Conservation (phyloP, 805 yeast genomes). For the Ogataea kodamae region DNA sequence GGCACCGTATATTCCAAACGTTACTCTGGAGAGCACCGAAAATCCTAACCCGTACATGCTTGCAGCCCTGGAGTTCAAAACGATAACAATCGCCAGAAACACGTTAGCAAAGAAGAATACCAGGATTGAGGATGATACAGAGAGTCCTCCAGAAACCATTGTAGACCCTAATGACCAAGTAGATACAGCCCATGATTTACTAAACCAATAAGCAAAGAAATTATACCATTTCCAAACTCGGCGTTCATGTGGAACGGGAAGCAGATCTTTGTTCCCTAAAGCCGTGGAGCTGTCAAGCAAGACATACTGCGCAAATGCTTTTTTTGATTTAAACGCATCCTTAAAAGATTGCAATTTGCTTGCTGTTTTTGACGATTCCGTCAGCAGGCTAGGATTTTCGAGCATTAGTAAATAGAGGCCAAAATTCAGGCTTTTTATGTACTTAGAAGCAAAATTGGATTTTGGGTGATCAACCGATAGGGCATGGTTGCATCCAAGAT, state of each 20-base stretch:
- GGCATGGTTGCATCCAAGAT: background rate
- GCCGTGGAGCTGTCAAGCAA: background rate
- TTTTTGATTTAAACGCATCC: background rate
- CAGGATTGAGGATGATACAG: constrained; percentile 14
- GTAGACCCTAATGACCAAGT: constrained; percentile 31
- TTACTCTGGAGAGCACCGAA: constrained; percentile 35
- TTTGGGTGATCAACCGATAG: background rate
- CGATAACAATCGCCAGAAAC: constrained; percentile 6
- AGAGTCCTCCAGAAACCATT: constrained; percentile 17
- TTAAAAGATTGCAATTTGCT: background rate
- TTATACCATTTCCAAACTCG: constrained; percentile 35
- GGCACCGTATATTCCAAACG: constrained; percentile 37
- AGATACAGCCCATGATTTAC: constrained; percentile 26
- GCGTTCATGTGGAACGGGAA: constrained; percentile 35
- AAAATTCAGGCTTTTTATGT: no score
- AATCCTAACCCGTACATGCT: constrained; percentile 34
- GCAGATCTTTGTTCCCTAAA: constrained; percentile 34
- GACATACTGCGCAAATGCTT: background rate
- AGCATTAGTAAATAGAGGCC: background rate
- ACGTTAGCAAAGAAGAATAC: constrained; percentile 13
- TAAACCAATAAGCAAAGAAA: constrained; percentile 23
- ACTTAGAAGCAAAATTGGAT: background rate
- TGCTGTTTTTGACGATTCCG: background rate
- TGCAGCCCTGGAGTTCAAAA: constrained; percentile 18
- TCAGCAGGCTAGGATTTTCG: background rate